Base-by-base conservation (phyloP, 257 asterid species). In the Ilex asprella region DNA sequence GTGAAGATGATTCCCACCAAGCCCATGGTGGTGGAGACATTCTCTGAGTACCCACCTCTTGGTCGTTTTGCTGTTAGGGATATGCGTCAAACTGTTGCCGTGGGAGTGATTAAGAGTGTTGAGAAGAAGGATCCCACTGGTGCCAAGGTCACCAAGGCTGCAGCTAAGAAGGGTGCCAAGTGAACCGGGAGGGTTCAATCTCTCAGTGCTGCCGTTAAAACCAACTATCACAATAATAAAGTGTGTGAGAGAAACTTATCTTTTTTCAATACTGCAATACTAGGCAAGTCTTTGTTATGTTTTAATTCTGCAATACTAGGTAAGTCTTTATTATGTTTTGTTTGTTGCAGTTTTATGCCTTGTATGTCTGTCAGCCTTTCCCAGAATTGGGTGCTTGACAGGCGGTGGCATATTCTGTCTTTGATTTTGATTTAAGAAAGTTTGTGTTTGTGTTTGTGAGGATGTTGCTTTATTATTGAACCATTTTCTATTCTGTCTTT, bases 131-230 rank as follows among this genome's bases (percentile, higher is more conserved):
- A 81, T 43, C 83, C 86, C 16, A 13, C 70, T 0, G 86, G 86
- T 64, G 83, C 86, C 58, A 81, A 81, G 71, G 81, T 81, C 15
- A 77, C 86, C 75, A 81, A 81, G 75, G 86, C 84, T 54, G 84
- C 82, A 0, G 78, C 50, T 5, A 81, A 81, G 80, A 81, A 78
- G 84, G 80, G 79, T 30, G 80, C 43, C 56, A 76, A 65, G 68
- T 79, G 76, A 73, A 55, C 57, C 57, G 27, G 0, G 57, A 27
- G 15, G 57, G 57, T 2, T 53, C 30, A 53, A 53, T 0, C 10
- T 53, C n/a, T 4, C 3, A 14, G 11, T 12, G 2, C 5, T 8
- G 10, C 27, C 3, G n/a, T 3, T 46, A 2, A 10, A 10, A 10
- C n/a, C 1, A 46, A 12, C n/a, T 2, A 46, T 46, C 12, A 46